phyloP scores from a whole-genome alignment of 495 filamentous ascomycete species.

The Penicillium fimorum region DNA sequence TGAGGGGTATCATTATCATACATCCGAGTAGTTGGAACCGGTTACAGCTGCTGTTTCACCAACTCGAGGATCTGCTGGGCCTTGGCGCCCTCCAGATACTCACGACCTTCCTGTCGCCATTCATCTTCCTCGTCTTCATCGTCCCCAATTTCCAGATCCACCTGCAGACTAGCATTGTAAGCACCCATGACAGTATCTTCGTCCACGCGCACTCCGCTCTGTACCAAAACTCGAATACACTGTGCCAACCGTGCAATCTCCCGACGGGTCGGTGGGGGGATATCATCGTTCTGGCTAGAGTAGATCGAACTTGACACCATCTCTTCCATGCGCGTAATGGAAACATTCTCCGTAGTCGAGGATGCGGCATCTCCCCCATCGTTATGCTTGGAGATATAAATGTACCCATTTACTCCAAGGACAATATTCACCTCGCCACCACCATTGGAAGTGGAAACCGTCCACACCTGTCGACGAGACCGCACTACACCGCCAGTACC shows the following conservation, averaged over 20 bases:
- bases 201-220: constrained; percentile 79
- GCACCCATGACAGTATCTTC: constrained; percentile 84
- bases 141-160: constrained; percentile 59
- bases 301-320: constrained; percentile 72
- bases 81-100: constrained; percentile 72
- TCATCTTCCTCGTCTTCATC: constrained; percentile 44
- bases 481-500: constrained; percentile 68
- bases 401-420: constrained; percentile 91
- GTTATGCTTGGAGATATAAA: constrained; percentile 83
- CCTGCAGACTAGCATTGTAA: constrained; percentile 75
- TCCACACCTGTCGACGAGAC: constrained; percentile 81
- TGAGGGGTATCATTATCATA: constrained; percentile 23
- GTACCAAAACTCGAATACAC: constrained; percentile 76
- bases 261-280: constrained; percentile 68
- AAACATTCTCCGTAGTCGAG: constrained; percentile 48
- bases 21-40: not conserved
- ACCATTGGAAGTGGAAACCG: constrained; percentile 61
- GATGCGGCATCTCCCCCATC: constrained; percentile 52
- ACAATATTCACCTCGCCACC: constrained; percentile 83
- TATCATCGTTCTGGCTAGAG: constrained; percentile 85
- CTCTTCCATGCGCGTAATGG: constrained; percentile 83
- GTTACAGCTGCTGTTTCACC: constrained; percentile 25
- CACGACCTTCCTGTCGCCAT: constrained; percentile 40
- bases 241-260: constrained; percentile 84
- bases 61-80: constrained; percentile 64